Evolutionary conservation across 139 green algal genomes (phyloP).

Genomic region (Ulvella scutata): DNA sequence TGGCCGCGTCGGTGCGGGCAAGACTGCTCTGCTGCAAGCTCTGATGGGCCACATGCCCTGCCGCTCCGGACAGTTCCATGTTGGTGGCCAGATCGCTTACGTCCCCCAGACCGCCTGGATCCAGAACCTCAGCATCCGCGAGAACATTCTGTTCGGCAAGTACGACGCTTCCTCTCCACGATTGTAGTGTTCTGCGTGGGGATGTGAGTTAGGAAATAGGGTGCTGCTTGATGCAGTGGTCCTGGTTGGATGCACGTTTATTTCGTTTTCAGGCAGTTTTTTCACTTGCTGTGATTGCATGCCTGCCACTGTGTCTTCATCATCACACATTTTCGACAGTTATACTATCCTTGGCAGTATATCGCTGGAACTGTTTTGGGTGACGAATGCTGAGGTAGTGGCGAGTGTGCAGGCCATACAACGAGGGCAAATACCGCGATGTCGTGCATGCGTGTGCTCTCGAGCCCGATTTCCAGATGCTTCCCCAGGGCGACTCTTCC

Average conservation of each 20-base stretch:
- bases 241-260: too few species aligned
- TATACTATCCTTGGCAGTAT: too few species aligned
- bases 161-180: too few species aligned
- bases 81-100: conserved; percentile 4
- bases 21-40: conserved; percentile 26
- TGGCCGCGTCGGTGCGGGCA: conserved; percentile 32
- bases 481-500: conserved; percentile 25
- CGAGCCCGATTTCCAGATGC: conserved; percentile 34
- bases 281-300: too few species aligned
- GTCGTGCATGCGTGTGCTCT: conserved; percentile 32
- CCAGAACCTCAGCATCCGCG: conserved; percentile 46
- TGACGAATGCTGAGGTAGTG: too few species aligned
- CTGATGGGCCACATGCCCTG: conserved; percentile 34
- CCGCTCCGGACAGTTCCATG: background rate
- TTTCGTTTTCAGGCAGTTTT: too few species aligned
- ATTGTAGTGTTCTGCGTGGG: too few species aligned
- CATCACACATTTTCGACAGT: too few species aligned
- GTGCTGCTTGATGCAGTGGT: too few species aligned
- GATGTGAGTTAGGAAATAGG: too few species aligned
- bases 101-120: conserved; percentile 43
- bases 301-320: too few species aligned
- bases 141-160: conserved; percentile 49
- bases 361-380: too few species aligned
- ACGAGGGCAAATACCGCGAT: conserved; percentile 6
- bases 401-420: background rate